phyloP scores from a whole-genome alignment of 106 monocot genomes.

The Acanthochlamys bracteata region DNA sequence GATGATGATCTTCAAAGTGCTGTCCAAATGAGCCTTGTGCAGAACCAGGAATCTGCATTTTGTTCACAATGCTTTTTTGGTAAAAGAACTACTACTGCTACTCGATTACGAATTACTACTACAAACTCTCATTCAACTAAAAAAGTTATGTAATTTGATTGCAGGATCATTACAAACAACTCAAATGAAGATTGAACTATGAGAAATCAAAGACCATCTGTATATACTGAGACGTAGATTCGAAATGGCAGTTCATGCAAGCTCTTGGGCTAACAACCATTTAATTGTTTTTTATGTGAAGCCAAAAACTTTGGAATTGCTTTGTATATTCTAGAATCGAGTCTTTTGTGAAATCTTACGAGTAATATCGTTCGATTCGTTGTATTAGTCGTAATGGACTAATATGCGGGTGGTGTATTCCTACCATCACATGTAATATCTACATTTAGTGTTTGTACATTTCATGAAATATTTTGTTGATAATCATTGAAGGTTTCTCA shows the following conservation, averaged over 20 bases:
- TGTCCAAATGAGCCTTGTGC: constrained; percentile 55
- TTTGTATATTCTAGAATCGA: neutral
- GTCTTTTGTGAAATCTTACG: constrained; percentile 11
- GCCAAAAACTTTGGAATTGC: neutral
- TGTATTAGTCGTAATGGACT: neutral
- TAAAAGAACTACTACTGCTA: neutral
- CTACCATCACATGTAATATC: constrained; percentile 10
- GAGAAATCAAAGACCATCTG: constrained; percentile 9
- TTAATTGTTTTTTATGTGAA: neutral
- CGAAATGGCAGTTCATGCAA: constrained; percentile 13
- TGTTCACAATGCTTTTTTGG: constrained; percentile 32
- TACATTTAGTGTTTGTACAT: neutral
- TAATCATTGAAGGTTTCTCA: neutral
- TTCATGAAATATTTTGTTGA: neutral
- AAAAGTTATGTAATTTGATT: neutral
- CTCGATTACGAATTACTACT: neutral
- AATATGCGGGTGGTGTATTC: neutral
- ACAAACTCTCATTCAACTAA: neutral
- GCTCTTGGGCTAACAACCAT: constrained; percentile 20
- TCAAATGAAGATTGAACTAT: constrained; percentile 35
- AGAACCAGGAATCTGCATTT: constrained; percentile 28
- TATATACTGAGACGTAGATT: constrained; percentile 17
- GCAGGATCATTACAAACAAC: constrained; percentile 28
- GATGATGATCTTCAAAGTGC: constrained; percentile 62
- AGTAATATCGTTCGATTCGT: constrained; percentile 3